Evolutionary conservation across 352 stramenopile genomes (phyloP), one percentile per base, ranked within the genome.

Genomic region (Globisporangium sylvaticum): DNA sequence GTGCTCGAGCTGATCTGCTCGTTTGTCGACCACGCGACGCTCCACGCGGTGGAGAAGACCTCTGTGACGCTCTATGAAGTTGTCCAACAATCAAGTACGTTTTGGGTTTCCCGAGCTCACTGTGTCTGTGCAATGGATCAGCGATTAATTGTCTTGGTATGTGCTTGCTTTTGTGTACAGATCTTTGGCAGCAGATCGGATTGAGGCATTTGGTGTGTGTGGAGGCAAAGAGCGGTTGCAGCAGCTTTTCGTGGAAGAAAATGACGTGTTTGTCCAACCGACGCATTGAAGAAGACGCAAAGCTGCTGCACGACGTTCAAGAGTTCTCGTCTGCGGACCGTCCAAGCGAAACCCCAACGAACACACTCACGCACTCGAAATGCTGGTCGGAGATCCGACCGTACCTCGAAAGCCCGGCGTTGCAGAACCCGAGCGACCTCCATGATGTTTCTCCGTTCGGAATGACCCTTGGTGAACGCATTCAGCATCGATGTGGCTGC

Each of bases 401-500:
- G 20, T 78, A 70, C 60, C 54, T 73, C 10, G 65, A 67, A 25
- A 59, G 56, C 2, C 58, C 74, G 8, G 58, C 74, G 22, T 62
- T 88, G 29, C 73, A 80, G 20, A 75, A 44, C n/a, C 59, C 70
- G 15, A 74, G 74, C 34, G 65, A 66, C 32, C 62, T 78, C 39
- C 63, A 80, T 48, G 73, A 84, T 9, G 52, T 74, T 9, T 67
- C 82, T 14, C 57, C 81, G 7, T 78, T 79, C 52, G 69, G 73
- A 34, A 75, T 86, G 77, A 83, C 79, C 10, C 69, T 90, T 22
- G 82, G 78, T 15, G 80, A 90, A 54, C 78, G 81, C 14, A 78
- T 87, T n/a, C 84, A 91, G 67, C 67, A 80, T 34, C 74, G 75
- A 37, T 94, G 87, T 64, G 85, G 87, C 25, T 95, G 87, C 68